Percentiles rank a stretch among this genome's conserved stretches.
phyloP scores from a whole-genome alignment of 2,329 filamentous ascomycete species.

The Aspergillus costaricaensis region DNA sequence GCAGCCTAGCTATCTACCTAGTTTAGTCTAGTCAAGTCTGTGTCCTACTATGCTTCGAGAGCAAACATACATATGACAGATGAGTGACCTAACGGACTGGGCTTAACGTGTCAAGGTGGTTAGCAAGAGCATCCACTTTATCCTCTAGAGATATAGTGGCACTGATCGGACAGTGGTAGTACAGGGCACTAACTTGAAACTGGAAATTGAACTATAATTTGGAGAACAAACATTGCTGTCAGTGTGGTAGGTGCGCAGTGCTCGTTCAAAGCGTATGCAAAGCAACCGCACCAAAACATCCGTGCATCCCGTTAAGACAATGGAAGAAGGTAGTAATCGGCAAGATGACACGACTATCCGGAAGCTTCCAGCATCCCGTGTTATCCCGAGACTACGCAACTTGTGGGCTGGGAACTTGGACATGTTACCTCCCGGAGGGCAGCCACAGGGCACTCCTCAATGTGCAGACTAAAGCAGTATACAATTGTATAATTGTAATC shows the following conservation, averaged over 20 bases:
- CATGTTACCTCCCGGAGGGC: neutral
- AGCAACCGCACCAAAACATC: conserved; percentile 2
- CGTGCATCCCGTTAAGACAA: neutral
- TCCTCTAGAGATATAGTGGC: too few species aligned
- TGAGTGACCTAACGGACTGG: too few species aligned
- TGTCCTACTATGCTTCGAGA: neutral
- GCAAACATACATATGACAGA: neutral
- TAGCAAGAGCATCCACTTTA: too few species aligned
- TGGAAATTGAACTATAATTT: neutral
- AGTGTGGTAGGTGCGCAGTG: neutral
- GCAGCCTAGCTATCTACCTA: too few species aligned
- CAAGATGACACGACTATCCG: neutral
- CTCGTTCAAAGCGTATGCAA: neutral
- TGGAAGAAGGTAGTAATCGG: neutral
- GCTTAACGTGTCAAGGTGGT: too few species aligned
- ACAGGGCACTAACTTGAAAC: neutral
- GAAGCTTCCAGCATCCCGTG: neutral
- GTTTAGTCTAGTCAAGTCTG: neutral
- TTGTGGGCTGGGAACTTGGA: neutral
- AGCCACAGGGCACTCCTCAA: neutral
- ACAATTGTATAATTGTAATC: too few species aligned
- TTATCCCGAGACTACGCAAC: neutral
- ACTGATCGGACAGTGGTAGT: neutral
- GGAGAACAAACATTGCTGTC: neutral
- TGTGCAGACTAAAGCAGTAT: too few species aligned